phyloP scores from a whole-genome alignment of 1,139 yeast genomes.

The Pichia sp. region DNA sequence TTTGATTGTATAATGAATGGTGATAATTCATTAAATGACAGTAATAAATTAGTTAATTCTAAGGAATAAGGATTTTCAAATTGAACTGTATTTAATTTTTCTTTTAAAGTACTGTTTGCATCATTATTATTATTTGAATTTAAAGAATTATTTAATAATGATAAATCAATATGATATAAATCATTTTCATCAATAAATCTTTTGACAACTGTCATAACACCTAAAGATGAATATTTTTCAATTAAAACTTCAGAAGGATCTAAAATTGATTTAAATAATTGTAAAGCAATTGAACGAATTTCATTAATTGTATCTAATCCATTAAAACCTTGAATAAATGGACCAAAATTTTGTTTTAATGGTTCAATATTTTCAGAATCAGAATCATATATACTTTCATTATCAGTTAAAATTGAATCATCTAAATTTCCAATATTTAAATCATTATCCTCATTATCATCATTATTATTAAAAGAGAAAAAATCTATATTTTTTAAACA shows the following conservation, averaged over 20 bases:
- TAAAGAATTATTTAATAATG: constrained; percentile 10
- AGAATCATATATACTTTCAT: constrained; percentile 18
- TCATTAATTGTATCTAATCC: constrained; percentile 35
- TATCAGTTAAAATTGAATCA: background rate
- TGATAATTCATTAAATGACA: constrained; percentile 12
- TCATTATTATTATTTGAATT: background rate
- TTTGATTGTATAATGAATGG: constrained; percentile 5
- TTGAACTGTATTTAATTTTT: background rate
- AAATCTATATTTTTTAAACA: constrained; percentile 10
- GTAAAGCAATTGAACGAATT: constrained; percentile 40
- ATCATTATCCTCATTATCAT: constrained; percentile 12
- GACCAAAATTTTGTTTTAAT: constrained; percentile 30
- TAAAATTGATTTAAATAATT: constrained; percentile 41
- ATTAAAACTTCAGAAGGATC: constrained; percentile 50
- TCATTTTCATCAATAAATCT: constrained; percentile 26
- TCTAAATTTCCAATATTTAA: no score
- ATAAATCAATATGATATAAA: constrained; percentile 15
- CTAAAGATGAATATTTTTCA: constrained; percentile 42
- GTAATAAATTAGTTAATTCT: constrained; percentile 16
- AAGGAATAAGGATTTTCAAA: constrained; percentile 5
- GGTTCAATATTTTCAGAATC: constrained; percentile 37
- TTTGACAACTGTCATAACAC: constrained; percentile 30
- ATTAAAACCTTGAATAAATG: constrained; percentile 50
- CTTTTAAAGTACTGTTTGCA: background rate
- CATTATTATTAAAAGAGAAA: constrained; percentile 12